Evolutionary conservation across 768 basidiomycete species (phyloP).

Genomic region (Hericium alpestre): DNA sequence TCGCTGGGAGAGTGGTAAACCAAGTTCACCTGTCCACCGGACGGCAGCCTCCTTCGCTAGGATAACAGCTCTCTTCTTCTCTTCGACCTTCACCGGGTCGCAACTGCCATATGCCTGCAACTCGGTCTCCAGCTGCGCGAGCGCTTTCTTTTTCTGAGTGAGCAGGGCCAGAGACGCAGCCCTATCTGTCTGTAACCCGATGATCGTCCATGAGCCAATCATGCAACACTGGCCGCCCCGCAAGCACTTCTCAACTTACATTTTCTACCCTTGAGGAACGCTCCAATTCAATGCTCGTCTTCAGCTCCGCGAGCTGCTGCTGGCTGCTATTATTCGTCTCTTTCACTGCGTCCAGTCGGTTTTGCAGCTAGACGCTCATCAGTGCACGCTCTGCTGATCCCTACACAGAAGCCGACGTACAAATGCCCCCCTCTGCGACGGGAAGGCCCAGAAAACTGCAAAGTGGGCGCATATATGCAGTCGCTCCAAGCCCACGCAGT

Average conservation of each 20-base stretch:
- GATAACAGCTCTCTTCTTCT: constrained; percentile 58
- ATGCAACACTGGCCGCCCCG: neutral
- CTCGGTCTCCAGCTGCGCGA: constrained; percentile 50
- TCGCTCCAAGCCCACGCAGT: constrained; percentile 13
- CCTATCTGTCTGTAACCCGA: constrained; percentile 41
- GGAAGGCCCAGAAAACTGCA: constrained; percentile 92
- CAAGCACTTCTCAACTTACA: constrained; percentile 25
- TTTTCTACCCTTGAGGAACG: constrained; percentile 45
- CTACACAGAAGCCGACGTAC: constrained; percentile 27
- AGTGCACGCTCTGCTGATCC: no score
- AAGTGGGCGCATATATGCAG: constrained; percentile 11
- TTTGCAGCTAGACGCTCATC: constrained; percentile 38
- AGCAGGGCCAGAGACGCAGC: constrained; percentile 41
- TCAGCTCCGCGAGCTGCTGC: constrained; percentile 41
- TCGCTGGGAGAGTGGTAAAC: constrained; percentile 14
- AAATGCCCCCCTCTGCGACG: constrained; percentile 73
- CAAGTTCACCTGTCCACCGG: constrained; percentile 72
- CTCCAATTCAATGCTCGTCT: constrained; percentile 37
- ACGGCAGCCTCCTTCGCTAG: constrained; percentile 76
- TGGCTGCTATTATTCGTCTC: constrained; percentile 33
- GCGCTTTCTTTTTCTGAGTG: constrained; percentile 34
- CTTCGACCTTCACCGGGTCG: constrained; percentile 74
- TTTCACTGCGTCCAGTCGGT: constrained; percentile 39
- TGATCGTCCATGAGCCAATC: neutral
- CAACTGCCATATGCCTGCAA: constrained; percentile 72